Percentiles rank a stretch among this genome's conserved stretches.
These are phyloP conservation scores for Podospora comata DNA, from an alignment of 495 filamentous ascomycete genomes.

Conservation along the genomic window DNA sequence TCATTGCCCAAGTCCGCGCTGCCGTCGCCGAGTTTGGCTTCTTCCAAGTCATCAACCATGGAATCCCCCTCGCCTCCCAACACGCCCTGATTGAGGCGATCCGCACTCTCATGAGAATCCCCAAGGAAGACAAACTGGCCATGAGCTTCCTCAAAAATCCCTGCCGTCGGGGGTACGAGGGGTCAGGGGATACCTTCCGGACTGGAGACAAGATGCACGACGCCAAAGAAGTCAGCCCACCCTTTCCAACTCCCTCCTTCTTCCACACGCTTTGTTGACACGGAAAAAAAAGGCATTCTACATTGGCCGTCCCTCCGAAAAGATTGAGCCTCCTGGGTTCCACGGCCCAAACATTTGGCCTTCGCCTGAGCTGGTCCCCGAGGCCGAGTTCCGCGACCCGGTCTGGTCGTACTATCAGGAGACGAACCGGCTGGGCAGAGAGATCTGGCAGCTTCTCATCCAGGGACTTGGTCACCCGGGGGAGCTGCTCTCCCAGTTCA, in stretches of 20 bases:
- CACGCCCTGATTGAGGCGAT: conserved; percentile 23
- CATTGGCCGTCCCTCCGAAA: conserved; percentile 44
- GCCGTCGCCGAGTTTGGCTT: conserved; percentile 45
- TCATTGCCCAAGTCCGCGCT: conserved; percentile 34
- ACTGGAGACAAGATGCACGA: conserved; percentile 37
- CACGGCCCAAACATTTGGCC: conserved; percentile 2
- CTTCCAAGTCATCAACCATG: conserved; percentile 50
- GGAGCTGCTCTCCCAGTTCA: conserved; percentile 42
- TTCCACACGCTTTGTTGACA: conserved; percentile 7
- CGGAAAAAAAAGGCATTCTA: conserved; percentile 24
- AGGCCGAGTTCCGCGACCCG: conserved; percentile 42
- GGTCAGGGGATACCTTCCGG: conserved; percentile 25
- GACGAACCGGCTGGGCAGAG: conserved; percentile 34
- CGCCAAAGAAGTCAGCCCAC: conserved; percentile 33
- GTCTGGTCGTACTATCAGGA: conserved; percentile 48
- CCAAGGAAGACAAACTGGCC: conserved; percentile 36
- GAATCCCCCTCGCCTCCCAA: conserved; percentile 34
- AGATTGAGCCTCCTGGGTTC: conserved; percentile 44
- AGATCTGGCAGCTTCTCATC: conserved; percentile 38
- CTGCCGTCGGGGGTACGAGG: conserved; percentile 41
- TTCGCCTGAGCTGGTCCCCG: conserved; percentile 29
- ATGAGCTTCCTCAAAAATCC: conserved; percentile 33
- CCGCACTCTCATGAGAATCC: conserved; percentile 32
- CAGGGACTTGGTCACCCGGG: conserved; percentile 37
- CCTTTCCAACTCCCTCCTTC: conserved; percentile 6